These are phyloP conservation scores for Lentinula novae-zelandiae DNA, from an alignment of 1,284 basidiomycete genomes.

Conservation along the genomic window DNA sequence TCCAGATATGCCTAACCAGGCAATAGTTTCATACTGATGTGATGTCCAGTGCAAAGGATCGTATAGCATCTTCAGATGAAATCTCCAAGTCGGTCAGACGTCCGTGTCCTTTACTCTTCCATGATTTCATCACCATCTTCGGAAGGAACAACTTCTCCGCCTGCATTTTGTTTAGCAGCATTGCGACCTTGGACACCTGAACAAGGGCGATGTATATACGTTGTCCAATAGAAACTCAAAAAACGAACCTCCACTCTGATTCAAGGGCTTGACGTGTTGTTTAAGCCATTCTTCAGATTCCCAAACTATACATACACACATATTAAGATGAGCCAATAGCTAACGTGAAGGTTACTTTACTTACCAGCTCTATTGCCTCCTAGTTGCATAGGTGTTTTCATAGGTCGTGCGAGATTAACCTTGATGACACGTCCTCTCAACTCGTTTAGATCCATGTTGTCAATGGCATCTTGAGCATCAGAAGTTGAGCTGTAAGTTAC, in stretches of 20 bases:
- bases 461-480: constrained; percentile 83
- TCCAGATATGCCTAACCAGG: background rate
- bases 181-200: constrained; percentile 56
- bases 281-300: constrained; percentile 83
- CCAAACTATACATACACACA: constrained; percentile 55
- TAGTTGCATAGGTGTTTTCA: constrained; percentile 61
- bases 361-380: constrained; percentile 71
- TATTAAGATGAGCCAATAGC: constrained; percentile 7
- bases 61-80: constrained; percentile 5
- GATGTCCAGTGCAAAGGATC: background rate
- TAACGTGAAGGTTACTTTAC: constrained; percentile 26
- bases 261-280: constrained; percentile 67
- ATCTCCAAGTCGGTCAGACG: background rate
- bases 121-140: constrained; percentile 49
- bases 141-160: constrained; percentile 21
- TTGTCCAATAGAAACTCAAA: background rate
- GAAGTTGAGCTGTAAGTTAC: constrained; percentile 71
- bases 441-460: constrained; percentile 88
- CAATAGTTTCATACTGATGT: background rate
- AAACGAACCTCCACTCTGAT: constrained; percentile 63
- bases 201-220: background rate
- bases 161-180: constrained; percentile 25
- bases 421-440: constrained; percentile 69
- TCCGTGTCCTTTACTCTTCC: constrained; percentile 43
- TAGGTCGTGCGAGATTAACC: constrained; percentile 73